Conservation (phyloP, 148 eudicot species). For the Spergularia bocconei region DNA sequence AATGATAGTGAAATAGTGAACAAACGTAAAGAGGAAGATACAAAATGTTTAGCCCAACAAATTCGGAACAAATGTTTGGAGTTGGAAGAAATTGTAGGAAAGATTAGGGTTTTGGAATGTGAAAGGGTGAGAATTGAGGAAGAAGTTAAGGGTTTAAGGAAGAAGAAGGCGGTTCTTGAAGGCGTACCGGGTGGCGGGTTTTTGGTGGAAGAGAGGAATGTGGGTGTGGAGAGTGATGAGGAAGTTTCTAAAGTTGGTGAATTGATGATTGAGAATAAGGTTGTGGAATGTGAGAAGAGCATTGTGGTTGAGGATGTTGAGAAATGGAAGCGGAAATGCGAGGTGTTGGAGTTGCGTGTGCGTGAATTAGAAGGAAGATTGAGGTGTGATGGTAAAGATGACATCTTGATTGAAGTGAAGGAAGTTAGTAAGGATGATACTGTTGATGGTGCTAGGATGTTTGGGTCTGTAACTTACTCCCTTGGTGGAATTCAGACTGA, state of each 20-base stretch:
- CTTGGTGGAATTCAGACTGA: constrained; percentile 1
- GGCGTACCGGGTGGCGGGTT: not conserved
- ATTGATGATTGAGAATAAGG: constrained; percentile 55
- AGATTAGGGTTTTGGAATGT: constrained; percentile 33
- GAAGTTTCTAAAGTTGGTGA: constrained; percentile 29
- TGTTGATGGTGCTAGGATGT: constrained; percentile 2
- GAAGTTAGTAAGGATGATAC: not conserved
- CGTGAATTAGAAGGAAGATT: constrained; percentile 34
- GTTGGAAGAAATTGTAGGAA: constrained; percentile 27
- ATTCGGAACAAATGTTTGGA: constrained; percentile 21
- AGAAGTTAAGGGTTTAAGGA: constrained; percentile 38
- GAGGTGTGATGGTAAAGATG: not conserved
- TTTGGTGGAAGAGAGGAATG: constrained; percentile 10
- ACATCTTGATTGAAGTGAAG: not conserved
- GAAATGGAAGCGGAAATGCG: constrained; percentile 44
- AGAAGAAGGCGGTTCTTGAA: constrained; percentile 23
- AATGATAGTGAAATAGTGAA: constrained; percentile 27
- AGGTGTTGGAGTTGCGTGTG: constrained; percentile 42
- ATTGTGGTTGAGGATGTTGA: constrained; percentile 38
- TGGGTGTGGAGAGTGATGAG: constrained; percentile 27
- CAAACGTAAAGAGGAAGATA: constrained; percentile 18
- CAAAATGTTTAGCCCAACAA: constrained; percentile 12
- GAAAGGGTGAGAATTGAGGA: constrained; percentile 33
- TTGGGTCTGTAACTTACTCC: too few species aligned
- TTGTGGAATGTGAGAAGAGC: constrained; percentile 53